These are phyloP conservation scores for Colletotrichum tropicale DNA, from an alignment of 2,329 filamentous ascomycete species.

Conservation along the genomic window DNA sequence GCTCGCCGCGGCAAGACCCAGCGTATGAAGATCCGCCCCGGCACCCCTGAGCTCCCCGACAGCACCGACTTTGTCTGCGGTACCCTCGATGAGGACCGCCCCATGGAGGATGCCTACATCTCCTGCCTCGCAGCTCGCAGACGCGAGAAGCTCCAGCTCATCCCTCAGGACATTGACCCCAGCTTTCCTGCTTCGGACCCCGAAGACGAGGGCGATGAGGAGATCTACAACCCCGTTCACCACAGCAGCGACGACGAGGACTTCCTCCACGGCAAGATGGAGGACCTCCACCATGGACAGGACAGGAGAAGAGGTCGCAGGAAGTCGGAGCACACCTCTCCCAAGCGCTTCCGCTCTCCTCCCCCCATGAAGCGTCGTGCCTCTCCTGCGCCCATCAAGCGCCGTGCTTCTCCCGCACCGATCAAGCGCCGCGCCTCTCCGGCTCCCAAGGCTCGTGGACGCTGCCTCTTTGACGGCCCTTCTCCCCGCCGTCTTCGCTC, in stretches of 20 bases:
- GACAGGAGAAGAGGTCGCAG: constrained; percentile 53
- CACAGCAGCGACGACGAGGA: constrained; percentile 73
- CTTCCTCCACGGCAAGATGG: constrained; percentile 75
- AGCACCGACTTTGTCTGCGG: constrained; percentile 99
- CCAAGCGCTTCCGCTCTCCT: constrained; percentile 53
- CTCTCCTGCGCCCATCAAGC: constrained; percentile 46
- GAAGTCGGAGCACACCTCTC: constrained; percentile 54
- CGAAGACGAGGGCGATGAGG: constrained; percentile 82
- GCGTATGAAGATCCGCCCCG: constrained; percentile 64
- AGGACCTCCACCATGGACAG: constrained; percentile 66
- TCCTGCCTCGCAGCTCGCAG: constrained; percentile 82
- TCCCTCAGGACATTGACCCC: constrained; percentile 97
- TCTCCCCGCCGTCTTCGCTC: constrained; percentile 76
- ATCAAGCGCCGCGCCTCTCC: constrained; percentile 54
- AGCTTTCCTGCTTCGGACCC: constrained; percentile 95
- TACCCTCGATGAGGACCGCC: constrained; percentile 92
- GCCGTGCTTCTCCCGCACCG: constrained; percentile 50
- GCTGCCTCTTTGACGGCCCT: constrained; percentile 66
- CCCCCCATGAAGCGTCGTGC: constrained; percentile 51
- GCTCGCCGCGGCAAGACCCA: constrained; percentile 35
- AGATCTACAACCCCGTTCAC: constrained; percentile 60
- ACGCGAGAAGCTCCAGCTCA: constrained; percentile 77
- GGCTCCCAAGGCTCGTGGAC: constrained; percentile 43
- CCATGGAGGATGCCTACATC: constrained; percentile 92
- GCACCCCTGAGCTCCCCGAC: constrained; percentile 86